These are phyloP conservation scores for Acanthamoeba sp. DNA, from an alignment of 208 protist genomes.

Conservation along the genomic window DNA sequence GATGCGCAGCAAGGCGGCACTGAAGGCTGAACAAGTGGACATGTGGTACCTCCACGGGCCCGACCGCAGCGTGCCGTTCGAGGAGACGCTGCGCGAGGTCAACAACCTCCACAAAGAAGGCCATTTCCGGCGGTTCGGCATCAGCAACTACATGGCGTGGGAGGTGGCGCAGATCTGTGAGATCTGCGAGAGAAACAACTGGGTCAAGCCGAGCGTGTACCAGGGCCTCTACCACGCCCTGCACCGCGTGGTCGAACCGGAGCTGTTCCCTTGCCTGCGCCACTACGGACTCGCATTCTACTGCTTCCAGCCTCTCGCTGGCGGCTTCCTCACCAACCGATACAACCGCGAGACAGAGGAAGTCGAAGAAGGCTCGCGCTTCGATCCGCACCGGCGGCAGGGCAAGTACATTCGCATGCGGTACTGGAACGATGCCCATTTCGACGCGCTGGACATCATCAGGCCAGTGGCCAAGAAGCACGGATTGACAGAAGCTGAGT, in stretches of 20 bases:
- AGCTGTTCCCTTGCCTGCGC: slow-evolving; percentile 72
- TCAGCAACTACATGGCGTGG: slow-evolving; percentile 78
- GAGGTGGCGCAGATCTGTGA: slow-evolving; percentile 68
- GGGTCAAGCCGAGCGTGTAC: slow-evolving; percentile 75
- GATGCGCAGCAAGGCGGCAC: slow-evolving; percentile 39
- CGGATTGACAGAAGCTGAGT: slow-evolving; percentile 48
- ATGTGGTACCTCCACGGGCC: slow-evolving; percentile 77
- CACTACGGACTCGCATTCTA: slow-evolving; percentile 70
- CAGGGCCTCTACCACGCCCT: slow-evolving; percentile 79
- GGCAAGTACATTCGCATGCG: background rate
- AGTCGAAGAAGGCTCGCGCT: slow-evolving; percentile 58
- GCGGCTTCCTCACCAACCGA: slow-evolving; percentile 70
- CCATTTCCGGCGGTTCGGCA: slow-evolving; percentile 68
- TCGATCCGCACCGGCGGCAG: slow-evolving; percentile 22
- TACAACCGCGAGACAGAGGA: slow-evolving; percentile 40
- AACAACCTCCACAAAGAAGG: slow-evolving; percentile 73
- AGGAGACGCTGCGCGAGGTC: slow-evolving; percentile 70
- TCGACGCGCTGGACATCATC: slow-evolving; percentile 63
- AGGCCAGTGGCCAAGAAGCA: slow-evolving; percentile 50
- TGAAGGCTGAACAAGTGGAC: slow-evolving; percentile 57
- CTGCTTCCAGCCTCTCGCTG: slow-evolving; percentile 67
- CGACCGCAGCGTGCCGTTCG: slow-evolving; percentile 64
- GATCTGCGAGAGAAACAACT: slow-evolving; percentile 26
- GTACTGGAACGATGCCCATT: slow-evolving; percentile 72
- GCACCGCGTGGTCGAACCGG: slow-evolving; percentile 63